A percentile compares a stretch with the other conserved stretches of the same genome.
Conservation (phyloP, 75 land plant species). For the Isoetes taiwanensis region DNA sequence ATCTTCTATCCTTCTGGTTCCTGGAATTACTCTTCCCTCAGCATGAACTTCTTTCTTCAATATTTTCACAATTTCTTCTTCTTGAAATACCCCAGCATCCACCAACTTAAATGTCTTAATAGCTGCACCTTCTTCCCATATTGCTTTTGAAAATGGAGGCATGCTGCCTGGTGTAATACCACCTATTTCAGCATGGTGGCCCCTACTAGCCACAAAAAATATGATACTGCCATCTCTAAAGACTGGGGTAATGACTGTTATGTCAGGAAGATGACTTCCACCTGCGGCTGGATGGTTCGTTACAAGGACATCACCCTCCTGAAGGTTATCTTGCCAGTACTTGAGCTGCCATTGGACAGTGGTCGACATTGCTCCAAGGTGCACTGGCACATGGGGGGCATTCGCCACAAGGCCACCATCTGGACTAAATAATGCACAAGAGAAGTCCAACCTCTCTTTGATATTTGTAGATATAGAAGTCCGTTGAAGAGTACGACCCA, state of each 20-base stretch:
- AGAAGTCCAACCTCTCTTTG: constrained; percentile 89
- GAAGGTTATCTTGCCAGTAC: constrained; percentile 69
- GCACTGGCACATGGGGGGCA: constrained; percentile 99
- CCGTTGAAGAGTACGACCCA: constrained; percentile 96
- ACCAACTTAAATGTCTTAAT: constrained; percentile 98
- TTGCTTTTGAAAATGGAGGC: constrained; percentile 96
- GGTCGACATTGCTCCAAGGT: constrained; percentile 97
- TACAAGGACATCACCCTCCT: constrained; percentile 93
- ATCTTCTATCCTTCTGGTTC: constrained; percentile 85
- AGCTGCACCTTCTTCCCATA: constrained; percentile 97
- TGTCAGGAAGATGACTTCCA: constrained; percentile 99
- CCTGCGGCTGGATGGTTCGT: constrained; percentile 96
- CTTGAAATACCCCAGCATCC: constrained; percentile 75
- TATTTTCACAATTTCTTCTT: constrained; percentile 70
- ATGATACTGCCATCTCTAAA: constrained; percentile 65
- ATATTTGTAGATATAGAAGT: constrained; percentile 98
- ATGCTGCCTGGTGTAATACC: constrained; percentile 99
- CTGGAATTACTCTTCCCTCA: constrained; percentile 42
- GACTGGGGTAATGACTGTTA: constrained; percentile 94
- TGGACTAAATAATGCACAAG: constrained; percentile 96
- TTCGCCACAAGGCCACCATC: constrained; percentile 97
- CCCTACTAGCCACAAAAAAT: constrained; percentile 96
- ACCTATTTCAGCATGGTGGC: constrained; percentile 99
- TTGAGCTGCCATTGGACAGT: constrained; percentile 86
- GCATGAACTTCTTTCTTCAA: constrained; percentile 34